These are phyloP conservation scores for Pseudopediastrum boryanum DNA, from an alignment of 139 green algal genomes.

Conservation along the genomic window DNA sequence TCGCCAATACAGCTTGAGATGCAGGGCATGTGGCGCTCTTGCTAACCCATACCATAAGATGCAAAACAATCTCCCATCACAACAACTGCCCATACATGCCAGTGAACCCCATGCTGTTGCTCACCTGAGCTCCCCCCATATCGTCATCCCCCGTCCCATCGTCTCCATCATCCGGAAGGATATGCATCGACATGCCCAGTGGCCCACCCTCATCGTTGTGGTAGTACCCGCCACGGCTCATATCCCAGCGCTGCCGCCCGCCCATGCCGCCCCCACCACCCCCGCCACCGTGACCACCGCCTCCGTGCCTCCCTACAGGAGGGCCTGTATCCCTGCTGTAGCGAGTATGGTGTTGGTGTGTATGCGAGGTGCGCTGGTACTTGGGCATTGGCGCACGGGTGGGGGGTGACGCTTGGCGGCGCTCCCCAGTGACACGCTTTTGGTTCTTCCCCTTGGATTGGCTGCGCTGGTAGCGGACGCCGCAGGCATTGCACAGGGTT, in stretches of 20 bases:
- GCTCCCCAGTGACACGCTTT: not conserved
- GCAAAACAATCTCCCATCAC: not conserved
- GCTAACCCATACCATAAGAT: not conserved
- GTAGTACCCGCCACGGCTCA: not conserved
- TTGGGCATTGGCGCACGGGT: not conserved
- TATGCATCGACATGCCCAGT: slow-evolving; percentile 15
- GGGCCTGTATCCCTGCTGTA: too few relatives aligned
- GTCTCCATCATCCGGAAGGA: slow-evolving; percentile 13
- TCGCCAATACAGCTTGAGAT: not conserved
- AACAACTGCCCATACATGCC: not conserved
- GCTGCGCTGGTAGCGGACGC: slow-evolving; percentile 52
- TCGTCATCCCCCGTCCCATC: not conserved
- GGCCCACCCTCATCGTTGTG: slow-evolving; percentile 27
- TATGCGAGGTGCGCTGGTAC: not conserved
- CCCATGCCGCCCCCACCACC: not conserved
- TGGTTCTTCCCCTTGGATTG: slow-evolving; percentile 43
- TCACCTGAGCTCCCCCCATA: too few relatives aligned
- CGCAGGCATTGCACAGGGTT: slow-evolving; percentile 63
- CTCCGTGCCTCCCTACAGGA: not conserved
- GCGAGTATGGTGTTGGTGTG: too few relatives aligned
- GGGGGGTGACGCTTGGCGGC: not conserved
- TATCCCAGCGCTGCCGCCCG: not conserved
- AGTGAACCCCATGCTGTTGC: not conserved
- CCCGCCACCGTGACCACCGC: not conserved
- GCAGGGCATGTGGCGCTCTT: not conserved